These are phyloP conservation scores for Paramecium sonneborni DNA, from an alignment of 73 alveolate genomes.

Conservation along the genomic window DNA sequence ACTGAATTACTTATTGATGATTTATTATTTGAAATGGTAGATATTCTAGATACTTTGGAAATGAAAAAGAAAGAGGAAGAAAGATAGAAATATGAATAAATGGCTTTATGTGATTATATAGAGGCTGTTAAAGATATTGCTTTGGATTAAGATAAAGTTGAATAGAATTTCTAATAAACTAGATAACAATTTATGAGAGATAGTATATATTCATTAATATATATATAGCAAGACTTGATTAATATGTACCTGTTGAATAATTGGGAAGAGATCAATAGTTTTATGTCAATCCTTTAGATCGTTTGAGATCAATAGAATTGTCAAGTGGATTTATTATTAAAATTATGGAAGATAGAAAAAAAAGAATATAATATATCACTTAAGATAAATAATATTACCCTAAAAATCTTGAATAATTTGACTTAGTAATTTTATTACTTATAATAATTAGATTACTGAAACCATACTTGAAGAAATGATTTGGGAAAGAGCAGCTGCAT, in stretches of 20 bases:
- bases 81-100: not conserved
- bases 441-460: not conserved
- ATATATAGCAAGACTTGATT: not conserved
- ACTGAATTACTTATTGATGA: conserved; percentile 29
- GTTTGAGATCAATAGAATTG: conserved; percentile 15
- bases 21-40: not conserved
- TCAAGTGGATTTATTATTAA: conserved; percentile 45
- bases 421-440: not conserved
- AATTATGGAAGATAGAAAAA: conserved; percentile 33
- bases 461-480: conserved; percentile 1
- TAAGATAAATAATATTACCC: not conserved
- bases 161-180: not conserved
- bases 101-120: conserved; percentile 44
- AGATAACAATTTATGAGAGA: conserved; percentile 2
- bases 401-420: not conserved
- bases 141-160: conserved; percentile 30
- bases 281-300: not conserved
- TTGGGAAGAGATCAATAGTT: not conserved
- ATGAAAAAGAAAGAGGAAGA: not conserved
- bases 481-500: conserved; percentile 5
- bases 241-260: conserved; percentile 20
- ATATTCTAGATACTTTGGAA: not conserved
- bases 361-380: not conserved
- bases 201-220: not conserved
- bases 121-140: conserved; percentile 41